phyloP scores from a whole-genome alignment of 169 alveolate genomes.

The Cystoisospora suis region DNA sequence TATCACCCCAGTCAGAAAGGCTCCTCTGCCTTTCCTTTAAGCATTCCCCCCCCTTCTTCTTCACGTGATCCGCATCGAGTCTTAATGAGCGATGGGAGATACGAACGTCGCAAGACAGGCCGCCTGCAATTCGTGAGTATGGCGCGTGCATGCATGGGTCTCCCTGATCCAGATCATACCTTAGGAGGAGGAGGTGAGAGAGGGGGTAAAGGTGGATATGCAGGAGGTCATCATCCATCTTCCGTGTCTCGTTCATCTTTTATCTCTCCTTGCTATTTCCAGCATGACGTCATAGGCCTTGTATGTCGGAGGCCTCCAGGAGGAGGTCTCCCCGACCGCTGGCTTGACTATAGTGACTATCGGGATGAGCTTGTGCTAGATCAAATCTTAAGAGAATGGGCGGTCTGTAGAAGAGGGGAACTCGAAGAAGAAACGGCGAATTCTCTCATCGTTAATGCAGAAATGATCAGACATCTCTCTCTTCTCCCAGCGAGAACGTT shows the following conservation, averaged over 20 bases:
- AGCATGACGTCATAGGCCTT: slow-evolving; percentile 12
- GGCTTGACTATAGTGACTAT: not conserved
- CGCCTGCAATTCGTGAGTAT: not conserved
- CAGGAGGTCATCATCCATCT: not conserved
- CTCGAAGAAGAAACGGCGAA: not conserved
- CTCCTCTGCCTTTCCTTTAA: no score
- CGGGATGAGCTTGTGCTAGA: not conserved
- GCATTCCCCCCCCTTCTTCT: no score
- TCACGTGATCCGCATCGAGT: not conserved
- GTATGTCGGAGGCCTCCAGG: not conserved
- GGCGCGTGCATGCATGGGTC: not conserved
- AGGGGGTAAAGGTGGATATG: not conserved
- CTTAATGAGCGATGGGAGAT: not conserved
- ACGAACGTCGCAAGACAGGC: not conserved
- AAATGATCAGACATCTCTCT: slow-evolving; percentile 19
- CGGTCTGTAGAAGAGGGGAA: not conserved
- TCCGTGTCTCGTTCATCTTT: no score
- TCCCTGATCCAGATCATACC: not conserved
- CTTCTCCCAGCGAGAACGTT: slow-evolving; percentile 49
- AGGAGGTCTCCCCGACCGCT: not conserved
- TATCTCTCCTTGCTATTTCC: slow-evolving; percentile 5
- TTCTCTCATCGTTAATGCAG: not conserved
- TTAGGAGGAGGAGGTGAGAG: no score
- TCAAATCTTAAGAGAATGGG: not conserved
- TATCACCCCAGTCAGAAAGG: no score